phyloP scores from a whole-genome alignment of 2,329 filamentous ascomycete species.

The Colletotrichum theobromicola region DNA sequence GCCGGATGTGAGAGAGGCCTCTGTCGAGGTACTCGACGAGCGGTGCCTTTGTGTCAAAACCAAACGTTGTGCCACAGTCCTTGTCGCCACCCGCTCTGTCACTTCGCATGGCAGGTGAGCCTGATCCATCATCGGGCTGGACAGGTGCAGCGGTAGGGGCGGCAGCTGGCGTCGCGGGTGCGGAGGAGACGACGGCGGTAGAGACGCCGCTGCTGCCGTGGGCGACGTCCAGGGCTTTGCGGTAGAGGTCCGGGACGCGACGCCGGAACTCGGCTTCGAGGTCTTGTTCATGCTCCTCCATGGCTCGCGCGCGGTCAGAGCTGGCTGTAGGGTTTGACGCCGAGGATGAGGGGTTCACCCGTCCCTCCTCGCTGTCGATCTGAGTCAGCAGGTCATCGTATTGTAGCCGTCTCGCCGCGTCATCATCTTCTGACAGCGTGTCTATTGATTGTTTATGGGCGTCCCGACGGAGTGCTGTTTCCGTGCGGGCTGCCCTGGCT shows the following conservation, averaged over 20 bases:
- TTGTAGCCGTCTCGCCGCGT: conserved; percentile 1
- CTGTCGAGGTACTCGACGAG: conserved; percentile 55
- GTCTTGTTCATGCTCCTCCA: conserved; percentile 50
- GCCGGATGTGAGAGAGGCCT: conserved; percentile 49
- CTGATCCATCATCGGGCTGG: conserved; percentile 25
- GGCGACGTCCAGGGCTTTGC: conserved; percentile 46
- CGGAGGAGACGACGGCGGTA: background rate
- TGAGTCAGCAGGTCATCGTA: conserved; percentile 7
- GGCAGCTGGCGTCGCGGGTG: background rate
- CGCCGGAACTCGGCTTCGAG: conserved; percentile 55
- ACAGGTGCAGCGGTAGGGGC: background rate
- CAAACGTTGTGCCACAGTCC: background rate
- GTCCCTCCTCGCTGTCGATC: conserved; percentile 13
- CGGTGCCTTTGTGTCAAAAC: conserved; percentile 48
- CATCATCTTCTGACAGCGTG: background rate
- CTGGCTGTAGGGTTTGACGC: background rate
- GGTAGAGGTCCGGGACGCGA: conserved; percentile 50
- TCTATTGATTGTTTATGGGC: background rate
- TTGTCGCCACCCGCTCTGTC: background rate
- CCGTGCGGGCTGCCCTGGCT: conserved; percentile 42
- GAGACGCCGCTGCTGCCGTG: conserved; percentile 23
- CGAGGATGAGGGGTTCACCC: background rate
- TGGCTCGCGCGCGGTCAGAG: conserved; percentile 42
- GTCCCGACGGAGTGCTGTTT: conserved; percentile 22
- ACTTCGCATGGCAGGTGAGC: background rate